A percentile compares a stretch with the other conserved stretches of the same genome.
phyloP scores from a whole-genome alignment of 2,329 filamentous ascomycete species.

The Coleophoma eucalyptorum region DNA sequence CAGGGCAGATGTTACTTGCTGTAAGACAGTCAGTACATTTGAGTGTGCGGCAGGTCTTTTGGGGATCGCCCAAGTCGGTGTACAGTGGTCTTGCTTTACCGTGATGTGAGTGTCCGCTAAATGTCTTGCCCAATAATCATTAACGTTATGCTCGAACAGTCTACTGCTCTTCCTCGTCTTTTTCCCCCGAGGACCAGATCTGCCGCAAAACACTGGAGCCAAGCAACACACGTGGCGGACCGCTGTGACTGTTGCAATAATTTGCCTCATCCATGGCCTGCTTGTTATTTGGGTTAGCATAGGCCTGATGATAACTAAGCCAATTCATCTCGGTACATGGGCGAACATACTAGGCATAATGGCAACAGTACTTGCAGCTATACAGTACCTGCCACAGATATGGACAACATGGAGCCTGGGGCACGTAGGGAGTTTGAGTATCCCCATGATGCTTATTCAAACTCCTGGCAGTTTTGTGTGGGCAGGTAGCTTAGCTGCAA shows the following conservation, averaged over 20 bases:
- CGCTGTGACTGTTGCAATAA: constrained; percentile 68
- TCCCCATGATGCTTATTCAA: constrained; percentile 98
- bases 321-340: constrained; percentile 67
- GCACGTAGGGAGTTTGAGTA: constrained; percentile 85
- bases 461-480: constrained; percentile 91
- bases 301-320: constrained; percentile 60
- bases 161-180: constrained; percentile 92
- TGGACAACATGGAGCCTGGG: constrained; percentile 84
- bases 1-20: constrained; percentile 79
- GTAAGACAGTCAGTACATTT: constrained; percentile 73
- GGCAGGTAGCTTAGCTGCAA: constrained; percentile 74
- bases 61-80: constrained; percentile 85
- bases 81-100: constrained; percentile 89
- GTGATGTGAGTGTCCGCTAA: constrained; percentile 67
- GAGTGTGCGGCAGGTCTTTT: constrained; percentile 83
- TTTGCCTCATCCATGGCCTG: constrained; percentile 75
- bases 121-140: not conserved
- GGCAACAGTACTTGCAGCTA: constrained; percentile 71
- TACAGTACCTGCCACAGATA: constrained; percentile 96
- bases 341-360: constrained; percentile 82
- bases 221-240: constrained; percentile 69
- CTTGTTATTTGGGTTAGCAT: constrained; percentile 64
- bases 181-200: constrained; percentile 64
- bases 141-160: constrained; percentile 41
- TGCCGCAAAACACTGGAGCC: constrained; percentile 27